phyloP scores from a whole-genome alignment of 1,139 yeast species.

The Magnusiomyces paraingens region DNA sequence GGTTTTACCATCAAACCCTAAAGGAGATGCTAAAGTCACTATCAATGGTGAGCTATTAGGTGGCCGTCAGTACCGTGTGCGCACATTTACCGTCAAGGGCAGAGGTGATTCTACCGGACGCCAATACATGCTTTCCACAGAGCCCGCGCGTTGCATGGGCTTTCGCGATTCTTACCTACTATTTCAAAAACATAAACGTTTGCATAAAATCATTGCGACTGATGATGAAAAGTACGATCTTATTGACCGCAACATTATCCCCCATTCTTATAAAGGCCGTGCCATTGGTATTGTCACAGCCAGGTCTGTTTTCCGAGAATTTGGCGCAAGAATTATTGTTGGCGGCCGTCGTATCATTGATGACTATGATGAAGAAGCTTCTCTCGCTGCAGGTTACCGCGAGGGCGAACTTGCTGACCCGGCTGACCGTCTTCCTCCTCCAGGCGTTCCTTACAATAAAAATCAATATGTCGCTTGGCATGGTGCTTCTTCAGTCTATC shows the following conservation, averaged over 20 bases:
- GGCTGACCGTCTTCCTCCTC: conserved; percentile 44
- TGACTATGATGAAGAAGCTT: conserved; percentile 80
- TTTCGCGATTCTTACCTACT: conserved; percentile 87
- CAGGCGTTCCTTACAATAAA: conserved; percentile 40
- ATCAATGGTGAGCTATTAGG: conserved; percentile 61
- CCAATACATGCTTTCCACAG: conserved; percentile 86
- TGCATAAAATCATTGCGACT: conserved; percentile 67
- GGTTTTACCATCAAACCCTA: conserved; percentile 69
- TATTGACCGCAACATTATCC: conserved; percentile 74
- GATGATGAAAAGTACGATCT: conserved; percentile 79
- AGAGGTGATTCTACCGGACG: conserved; percentile 48
- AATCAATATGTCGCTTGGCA: conserved; percentile 50
- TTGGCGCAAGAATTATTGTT: conserved; percentile 77
- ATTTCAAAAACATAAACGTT: conserved; percentile 72
- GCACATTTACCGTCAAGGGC: conserved; percentile 71
- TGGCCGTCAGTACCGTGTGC: conserved; percentile 72
- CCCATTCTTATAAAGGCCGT: conserved; percentile 86
- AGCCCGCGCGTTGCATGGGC: conserved; percentile 92
- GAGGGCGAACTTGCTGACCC: conserved; percentile 81
- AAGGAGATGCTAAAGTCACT: conserved; percentile 72
- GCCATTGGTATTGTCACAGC: conserved; percentile 89
- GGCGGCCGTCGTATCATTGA: conserved; percentile 79
- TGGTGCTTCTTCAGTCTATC: conserved; percentile 41
- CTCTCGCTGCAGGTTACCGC: conserved; percentile 64
- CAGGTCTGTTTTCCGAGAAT: conserved; percentile 79